Percentiles rank a stretch among this genome's conserved stretches.
These are phyloP conservation scores for Kuraishia capsulata DNA, from an alignment of 805 yeast genomes.

Conservation along the genomic window DNA sequence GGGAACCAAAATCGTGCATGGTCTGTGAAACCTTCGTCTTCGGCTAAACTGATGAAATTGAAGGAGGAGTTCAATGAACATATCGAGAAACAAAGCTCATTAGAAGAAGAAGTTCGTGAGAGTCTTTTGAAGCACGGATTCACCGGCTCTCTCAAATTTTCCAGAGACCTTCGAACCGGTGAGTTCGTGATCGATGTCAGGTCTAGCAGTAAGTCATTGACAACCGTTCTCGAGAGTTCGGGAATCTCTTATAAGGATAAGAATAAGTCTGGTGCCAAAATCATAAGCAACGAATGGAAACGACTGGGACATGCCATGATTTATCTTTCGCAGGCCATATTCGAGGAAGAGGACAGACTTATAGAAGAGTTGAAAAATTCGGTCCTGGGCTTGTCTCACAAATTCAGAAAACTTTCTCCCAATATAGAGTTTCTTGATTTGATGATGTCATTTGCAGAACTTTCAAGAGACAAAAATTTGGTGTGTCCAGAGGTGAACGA, in stretches of 20 bases:
- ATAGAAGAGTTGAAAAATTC: constrained; percentile 36
- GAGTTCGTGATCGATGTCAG: constrained; percentile 17
- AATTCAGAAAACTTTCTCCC: constrained; percentile 39
- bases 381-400: constrained; percentile 33
- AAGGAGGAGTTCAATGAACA: constrained; percentile 12
- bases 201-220: constrained; percentile 15
- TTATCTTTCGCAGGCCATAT: constrained; percentile 35
- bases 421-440: constrained; percentile 61
- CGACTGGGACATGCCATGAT: constrained; percentile 41
- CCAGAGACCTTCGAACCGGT: constrained; percentile 15
- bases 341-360: constrained; percentile 43
- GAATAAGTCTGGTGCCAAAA: constrained; percentile 16
- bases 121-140: constrained; percentile 12
- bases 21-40: constrained; percentile 15
- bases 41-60: constrained; percentile 9
- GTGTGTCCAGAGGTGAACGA: constrained; percentile 56
- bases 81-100: constrained; percentile 5
- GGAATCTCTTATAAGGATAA: constrained; percentile 13
- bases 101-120: constrained; percentile 6
- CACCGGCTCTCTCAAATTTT: constrained; percentile 12
- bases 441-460: constrained; percentile 57
- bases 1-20: constrained; percentile 16
- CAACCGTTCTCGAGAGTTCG: constrained; percentile 7
- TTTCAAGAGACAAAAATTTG: constrained; percentile 62
- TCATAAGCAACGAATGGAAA: constrained; percentile 41